Evolutionary conservation across 2,329 filamentous ascomycete genomes (phyloP).

Genomic region (Colletotrichum orchidophilum): DNA sequence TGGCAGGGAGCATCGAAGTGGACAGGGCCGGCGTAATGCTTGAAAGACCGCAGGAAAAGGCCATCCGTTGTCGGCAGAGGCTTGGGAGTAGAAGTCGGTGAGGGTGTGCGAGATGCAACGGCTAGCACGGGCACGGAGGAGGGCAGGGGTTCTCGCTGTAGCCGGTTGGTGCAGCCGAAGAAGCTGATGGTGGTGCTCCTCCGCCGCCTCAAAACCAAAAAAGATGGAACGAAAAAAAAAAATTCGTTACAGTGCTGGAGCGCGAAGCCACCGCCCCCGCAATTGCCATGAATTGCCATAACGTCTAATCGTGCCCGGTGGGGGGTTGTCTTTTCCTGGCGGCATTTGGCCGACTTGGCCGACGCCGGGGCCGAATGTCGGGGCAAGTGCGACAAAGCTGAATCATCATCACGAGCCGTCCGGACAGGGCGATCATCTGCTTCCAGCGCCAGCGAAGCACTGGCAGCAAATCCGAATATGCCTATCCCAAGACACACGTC

Average conservation of each 20-base stretch:
- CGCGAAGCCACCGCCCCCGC: slow-evolving; percentile 6
- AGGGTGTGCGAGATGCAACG: slow-evolving; percentile 11
- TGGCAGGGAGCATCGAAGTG: neutral
- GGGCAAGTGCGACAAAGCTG: slow-evolving; percentile 19
- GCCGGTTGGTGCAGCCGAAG: slow-evolving; percentile 4
- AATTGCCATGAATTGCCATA: slow-evolving; percentile 14
- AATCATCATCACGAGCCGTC: slow-evolving; percentile 19
- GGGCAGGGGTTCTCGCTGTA: slow-evolving; percentile 27
- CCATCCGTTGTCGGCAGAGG: slow-evolving; percentile 29
- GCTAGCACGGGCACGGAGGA: neutral
- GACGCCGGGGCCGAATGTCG: slow-evolving; percentile 32
- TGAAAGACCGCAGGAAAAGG: neutral
- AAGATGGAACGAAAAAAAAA: neutral
- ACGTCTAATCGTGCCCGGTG: slow-evolving; percentile 21
- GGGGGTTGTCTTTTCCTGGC: slow-evolving; percentile 17
- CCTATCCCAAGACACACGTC: slow-evolving; percentile 6
- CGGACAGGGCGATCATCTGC: slow-evolving; percentile 11
- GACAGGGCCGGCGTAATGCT: neutral
- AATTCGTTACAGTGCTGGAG: neutral
- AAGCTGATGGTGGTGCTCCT: neutral
- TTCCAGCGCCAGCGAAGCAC: slow-evolving; percentile 16
- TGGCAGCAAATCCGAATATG: slow-evolving; percentile 1
- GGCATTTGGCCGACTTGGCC: slow-evolving; percentile 30
- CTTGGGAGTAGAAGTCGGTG: slow-evolving; percentile 23
- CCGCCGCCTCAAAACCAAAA: neutral